Percentiles rank a stretch among this genome's conserved stretches.
Evolutionary conservation across 352 stramenopile species (phyloP).

Genomic region (Phytophthora meadii): DNA sequence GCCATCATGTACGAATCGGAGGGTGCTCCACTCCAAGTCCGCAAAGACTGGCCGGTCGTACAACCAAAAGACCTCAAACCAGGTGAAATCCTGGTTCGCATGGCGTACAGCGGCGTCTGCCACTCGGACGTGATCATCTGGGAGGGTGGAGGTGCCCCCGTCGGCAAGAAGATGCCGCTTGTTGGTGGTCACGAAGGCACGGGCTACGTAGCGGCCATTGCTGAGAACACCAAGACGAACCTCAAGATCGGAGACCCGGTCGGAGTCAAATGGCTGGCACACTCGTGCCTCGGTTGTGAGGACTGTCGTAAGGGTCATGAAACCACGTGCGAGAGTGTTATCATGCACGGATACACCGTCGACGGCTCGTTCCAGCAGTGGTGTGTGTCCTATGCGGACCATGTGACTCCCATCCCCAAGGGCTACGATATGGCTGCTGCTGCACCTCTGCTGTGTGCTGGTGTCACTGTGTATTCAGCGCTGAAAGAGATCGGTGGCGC

Average conservation of each 20-base stretch:
- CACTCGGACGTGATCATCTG: constrained; percentile 55
- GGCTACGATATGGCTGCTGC: constrained; percentile 49
- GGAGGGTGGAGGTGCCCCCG: constrained; percentile 40
- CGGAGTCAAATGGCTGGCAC: constrained; percentile 54
- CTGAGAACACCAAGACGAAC: constrained; percentile 41
- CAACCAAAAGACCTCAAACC: constrained; percentile 48
- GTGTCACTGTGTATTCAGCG: constrained; percentile 85
- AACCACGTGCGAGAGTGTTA: constrained; percentile 44
- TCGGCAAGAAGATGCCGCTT: constrained; percentile 43
- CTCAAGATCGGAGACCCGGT: constrained; percentile 56
- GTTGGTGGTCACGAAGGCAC: constrained; percentile 65
- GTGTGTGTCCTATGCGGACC: constrained; percentile 75
- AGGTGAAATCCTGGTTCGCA: constrained; percentile 52
- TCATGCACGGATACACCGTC: constrained; percentile 47
- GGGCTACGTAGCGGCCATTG: constrained; percentile 55
- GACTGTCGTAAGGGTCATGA: constrained; percentile 65
- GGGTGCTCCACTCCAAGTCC: constrained; percentile 44
- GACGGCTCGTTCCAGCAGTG: constrained; percentile 66
- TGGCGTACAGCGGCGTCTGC: constrained; percentile 61
- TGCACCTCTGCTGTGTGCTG: constrained; percentile 84
- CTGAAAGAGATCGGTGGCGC: constrained; percentile 63
- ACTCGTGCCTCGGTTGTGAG: constrained; percentile 55
- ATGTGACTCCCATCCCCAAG: constrained; percentile 79
- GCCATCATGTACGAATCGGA: constrained; percentile 52
- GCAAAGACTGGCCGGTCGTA: constrained; percentile 50